Evolutionary conservation across 345 rosid species (phyloP).

Genomic region (Geranium brycei): DNA sequence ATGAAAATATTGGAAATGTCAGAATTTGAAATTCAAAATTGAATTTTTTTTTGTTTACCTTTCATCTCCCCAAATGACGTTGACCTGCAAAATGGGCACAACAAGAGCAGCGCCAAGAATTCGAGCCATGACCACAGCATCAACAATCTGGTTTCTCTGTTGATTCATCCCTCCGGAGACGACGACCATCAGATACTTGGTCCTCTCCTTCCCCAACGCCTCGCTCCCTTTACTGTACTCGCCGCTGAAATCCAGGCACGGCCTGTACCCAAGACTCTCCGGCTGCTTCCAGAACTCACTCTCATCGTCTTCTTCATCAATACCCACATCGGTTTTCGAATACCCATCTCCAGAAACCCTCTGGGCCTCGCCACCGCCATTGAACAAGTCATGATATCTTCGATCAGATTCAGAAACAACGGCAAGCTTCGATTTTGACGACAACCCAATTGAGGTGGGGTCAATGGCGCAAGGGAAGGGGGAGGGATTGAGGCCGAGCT

Average conservation of each 20-base stretch:
- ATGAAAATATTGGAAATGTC: too few relatives aligned
- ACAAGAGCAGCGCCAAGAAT: conserved; percentile 91
- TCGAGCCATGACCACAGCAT: conserved; percentile 91
- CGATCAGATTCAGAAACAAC: not conserved
- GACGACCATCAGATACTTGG: conserved; percentile 68
- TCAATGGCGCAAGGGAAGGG: conserved; percentile 33
- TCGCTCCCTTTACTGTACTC: conserved; percentile 43
- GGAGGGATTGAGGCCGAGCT: conserved; percentile 27
- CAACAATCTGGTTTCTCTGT: conserved; percentile 98
- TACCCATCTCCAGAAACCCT: not conserved
- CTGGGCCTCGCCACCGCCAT: not conserved
- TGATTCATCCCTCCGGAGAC: conserved; percentile 95
- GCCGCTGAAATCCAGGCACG: conserved; percentile 49
- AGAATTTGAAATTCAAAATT: too few relatives aligned
- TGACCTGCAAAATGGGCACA: conserved; percentile 87
- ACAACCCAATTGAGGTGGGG: conserved; percentile 9
- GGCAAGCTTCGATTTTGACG: conserved; percentile 15
- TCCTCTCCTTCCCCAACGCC: conserved; percentile 29
- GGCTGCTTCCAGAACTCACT: conserved; percentile 91
- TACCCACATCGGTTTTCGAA: not conserved
- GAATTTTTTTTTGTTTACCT: conserved; percentile 30
- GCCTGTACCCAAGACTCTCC: conserved; percentile 74
- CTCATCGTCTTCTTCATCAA: not conserved
- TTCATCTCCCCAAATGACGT: conserved; percentile 98
- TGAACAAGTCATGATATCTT: not conserved